Evolutionary conservation across 495 filamentous ascomycete species (phyloP).

Genomic region (Podospora anserina): DNA sequence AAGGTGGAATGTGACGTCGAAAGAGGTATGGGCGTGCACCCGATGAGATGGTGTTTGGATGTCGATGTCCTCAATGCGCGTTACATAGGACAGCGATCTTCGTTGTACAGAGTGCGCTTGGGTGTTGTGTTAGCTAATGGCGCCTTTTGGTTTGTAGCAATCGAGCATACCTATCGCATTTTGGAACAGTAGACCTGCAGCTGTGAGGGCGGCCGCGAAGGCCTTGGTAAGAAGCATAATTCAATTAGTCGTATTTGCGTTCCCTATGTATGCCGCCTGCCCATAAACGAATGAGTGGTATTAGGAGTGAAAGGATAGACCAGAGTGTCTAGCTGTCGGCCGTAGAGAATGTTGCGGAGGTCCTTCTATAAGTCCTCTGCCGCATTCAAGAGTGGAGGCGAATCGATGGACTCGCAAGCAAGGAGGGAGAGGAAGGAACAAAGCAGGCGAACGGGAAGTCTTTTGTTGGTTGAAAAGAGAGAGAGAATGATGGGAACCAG

Average conservation of each 20-base stretch:
- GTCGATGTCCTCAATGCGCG: conserved; percentile 66
- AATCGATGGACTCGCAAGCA: conserved; percentile 11
- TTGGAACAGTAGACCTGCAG: conserved; percentile 30
- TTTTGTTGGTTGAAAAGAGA: conserved; percentile 1
- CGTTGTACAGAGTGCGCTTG: conserved; percentile 69
- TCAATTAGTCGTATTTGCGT: conserved; percentile 8
- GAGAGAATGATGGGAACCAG: background rate
- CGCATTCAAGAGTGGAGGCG: background rate
- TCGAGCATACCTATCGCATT: conserved; percentile 31
- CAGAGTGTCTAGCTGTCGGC: background rate
- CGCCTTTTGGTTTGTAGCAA: conserved; percentile 16
- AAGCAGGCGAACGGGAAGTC: conserved; percentile 7
- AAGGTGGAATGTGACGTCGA: conserved; percentile 77
- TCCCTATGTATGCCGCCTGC: conserved; percentile 9
- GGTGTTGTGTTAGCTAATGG: background rate
- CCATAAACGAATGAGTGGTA: conserved; percentile 15
- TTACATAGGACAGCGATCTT: conserved; percentile 71
- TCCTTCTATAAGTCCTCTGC: background rate
- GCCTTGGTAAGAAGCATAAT: conserved; percentile 36
- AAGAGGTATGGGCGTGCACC: conserved; percentile 72
- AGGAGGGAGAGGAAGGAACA: background rate
- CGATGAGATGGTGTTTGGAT: conserved; percentile 77
- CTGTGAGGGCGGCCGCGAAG: conserved; percentile 35
- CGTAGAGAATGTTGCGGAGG: conserved; percentile 3
- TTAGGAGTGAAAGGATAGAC: background rate